Conservation (phyloP, 176 grass and related monocot species). For the Sorghum bicolor region Sorghum_bicolor_NCBIv3 NC_012875.2:56191001-56191500, state of each 20-base stretch:
- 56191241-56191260: background rate
- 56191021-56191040: conserved; percentile 14
- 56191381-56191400: no score
- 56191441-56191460: no score
- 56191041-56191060: conserved; percentile 37
- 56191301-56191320: background rate
- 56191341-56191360: background rate
- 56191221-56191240: background rate
- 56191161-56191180: background rate
- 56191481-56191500: no score
- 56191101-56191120: background rate
- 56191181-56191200: background rate
- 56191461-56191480: no score
- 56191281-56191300: background rate
- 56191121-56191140: background rate
- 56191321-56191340: background rate
- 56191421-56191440: no score
- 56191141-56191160: background rate
- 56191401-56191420: no score
- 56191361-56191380: background rate
- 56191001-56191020: conserved; percentile 12
- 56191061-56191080: background rate
- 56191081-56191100: background rate
- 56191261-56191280: background rate
- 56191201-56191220: background rate